Base-by-base conservation (phyloP, 2,329 filamentous ascomycete species). In the Corinectria fuckeliana region DNA sequence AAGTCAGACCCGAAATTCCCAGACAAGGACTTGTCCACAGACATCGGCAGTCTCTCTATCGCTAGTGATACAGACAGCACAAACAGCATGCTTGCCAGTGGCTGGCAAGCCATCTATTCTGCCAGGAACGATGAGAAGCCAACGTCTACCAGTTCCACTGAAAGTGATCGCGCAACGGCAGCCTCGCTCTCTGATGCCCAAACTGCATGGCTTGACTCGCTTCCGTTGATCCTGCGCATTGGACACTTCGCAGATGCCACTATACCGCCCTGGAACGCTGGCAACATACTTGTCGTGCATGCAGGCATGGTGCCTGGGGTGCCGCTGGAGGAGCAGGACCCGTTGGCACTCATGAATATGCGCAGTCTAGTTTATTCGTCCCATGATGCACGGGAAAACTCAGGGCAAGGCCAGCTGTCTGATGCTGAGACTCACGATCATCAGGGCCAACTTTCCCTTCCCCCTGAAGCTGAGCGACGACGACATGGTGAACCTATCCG, bases 311-410 rank as follows among this genome's bases (percentile, higher is more conserved):
- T 93, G 0, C 91, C 93, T 0, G 88, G 85, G 1, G 76, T 95
- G 0, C 75, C 85, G 0, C 80, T 96, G 3, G 81, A 88, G 48
- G 78, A 84, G 34, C 93, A 88, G 64, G 81, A 96, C 72, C 88
- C 91, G 0, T 86, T 85, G 71, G 87, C 88, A 38, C 89, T 91
- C 14, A 96, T 96, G 91, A 93, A 91, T 70, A 94, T 97, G 91
- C 86, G 92, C 42, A 90, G 87, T 2, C 84, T 96, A 52, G 82
- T 91, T 64, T 79, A 77, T 55, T 72, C 85, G 3, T 36, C 50
- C 0, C 4, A 44, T 8, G 60, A 34, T 28, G 8, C n/a, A 7
- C 26, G n/a, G 25, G 25, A 45, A 5, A n/a, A 4, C 25, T 20
- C 42, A 18, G n/a, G 8, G 8, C 25, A 20, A 20, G 25, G 28